Evolutionary conservation across 805 yeast genomes (phyloP).

Genomic region (Metschnikowia similis): DNA sequence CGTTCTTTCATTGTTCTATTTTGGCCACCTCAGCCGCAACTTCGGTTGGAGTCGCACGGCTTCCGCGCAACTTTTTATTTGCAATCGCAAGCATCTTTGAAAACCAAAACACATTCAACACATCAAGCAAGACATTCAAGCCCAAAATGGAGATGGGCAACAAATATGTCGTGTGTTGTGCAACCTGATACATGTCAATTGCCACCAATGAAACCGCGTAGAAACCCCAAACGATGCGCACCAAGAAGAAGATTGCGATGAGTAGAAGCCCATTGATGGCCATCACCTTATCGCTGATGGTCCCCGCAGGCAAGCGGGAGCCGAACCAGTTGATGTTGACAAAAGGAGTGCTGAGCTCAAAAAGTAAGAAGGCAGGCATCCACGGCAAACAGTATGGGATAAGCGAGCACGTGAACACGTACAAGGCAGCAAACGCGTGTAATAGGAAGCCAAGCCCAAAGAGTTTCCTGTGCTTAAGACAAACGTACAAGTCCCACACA

Average conservation of each 20-base stretch:
- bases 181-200: constrained; percentile 42
- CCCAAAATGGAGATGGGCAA: constrained; percentile 48
- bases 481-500: constrained; percentile 80
- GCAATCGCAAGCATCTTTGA: constrained; percentile 78
- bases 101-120: constrained; percentile 83
- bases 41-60: constrained; percentile 1
- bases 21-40: constrained; percentile 9
- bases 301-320: constrained; percentile 65
- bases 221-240: constrained; percentile 85
- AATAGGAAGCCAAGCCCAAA: constrained; percentile 80
- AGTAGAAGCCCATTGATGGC: constrained; percentile 69
- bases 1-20: constrained; percentile 4
- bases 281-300: constrained; percentile 51
- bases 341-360: constrained; percentile 90
- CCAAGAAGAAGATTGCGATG: constrained; percentile 65
- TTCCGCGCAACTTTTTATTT: constrained; percentile 38
- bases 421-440: constrained; percentile 80
- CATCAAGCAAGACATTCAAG: constrained; percentile 60
- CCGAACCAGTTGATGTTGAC: constrained; percentile 93
- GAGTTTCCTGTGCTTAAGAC: constrained; percentile 54
- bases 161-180: constrained; percentile 42
- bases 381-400: constrained; percentile 76
- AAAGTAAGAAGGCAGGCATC: constrained; percentile 77
- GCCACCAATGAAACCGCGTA: constrained; percentile 56
- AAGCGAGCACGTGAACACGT: constrained; percentile 62